Base-by-base conservation (phyloP, 805 yeast species). In the Ogataea allantospora region DNA sequence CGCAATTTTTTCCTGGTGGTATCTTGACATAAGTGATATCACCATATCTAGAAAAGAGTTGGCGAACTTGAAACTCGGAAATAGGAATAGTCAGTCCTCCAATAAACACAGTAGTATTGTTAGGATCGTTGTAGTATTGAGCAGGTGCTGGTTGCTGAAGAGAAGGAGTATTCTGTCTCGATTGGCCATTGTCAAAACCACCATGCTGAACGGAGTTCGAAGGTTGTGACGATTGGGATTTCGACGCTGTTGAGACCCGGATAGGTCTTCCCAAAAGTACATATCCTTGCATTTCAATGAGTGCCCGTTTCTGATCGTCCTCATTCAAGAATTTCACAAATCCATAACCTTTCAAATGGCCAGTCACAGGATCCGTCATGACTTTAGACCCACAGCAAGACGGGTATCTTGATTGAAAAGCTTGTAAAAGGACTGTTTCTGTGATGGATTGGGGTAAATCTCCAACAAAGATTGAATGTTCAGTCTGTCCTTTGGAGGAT, bases 271-370 rank as follows among this genome's bases (percentile, higher is more conserved):
- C 83, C 38, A 83, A 80, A 30, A 88, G 62, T 26, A 77, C 66
- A 13, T 71, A 70, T 4, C 95, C 95, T 61, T 84, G 89, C 95
- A 88, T 85, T 55, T 85, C 95, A 15, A 70, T 54, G 27, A 87
- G 58, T 0, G 96, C 88, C 35, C 78, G 71, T 49, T 78, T 81
- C 60, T 83, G 88, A 26, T 83, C 88, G 8, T 70, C 69, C 43
- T 75, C 80, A 41, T 72, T 71, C 23, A 69, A 54, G 56, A 88
- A 88, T 44, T 86, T 77, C n/a, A 88, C 86, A 66, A 89, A 89
- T 2, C 96, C 97, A 60, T 83, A 88, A 9, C 96, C 95, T 54
- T 85, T 80, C 6, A 91, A 76, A 33, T 71, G 71, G 20, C 82
- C 81, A 1, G 95, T 79, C 9, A 62, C 56, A 25, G 78, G 80